These are phyloP conservation scores for Paulownia fortunei DNA, from an alignment of 257 asterid species.

Conservation along the genomic window DNA sequence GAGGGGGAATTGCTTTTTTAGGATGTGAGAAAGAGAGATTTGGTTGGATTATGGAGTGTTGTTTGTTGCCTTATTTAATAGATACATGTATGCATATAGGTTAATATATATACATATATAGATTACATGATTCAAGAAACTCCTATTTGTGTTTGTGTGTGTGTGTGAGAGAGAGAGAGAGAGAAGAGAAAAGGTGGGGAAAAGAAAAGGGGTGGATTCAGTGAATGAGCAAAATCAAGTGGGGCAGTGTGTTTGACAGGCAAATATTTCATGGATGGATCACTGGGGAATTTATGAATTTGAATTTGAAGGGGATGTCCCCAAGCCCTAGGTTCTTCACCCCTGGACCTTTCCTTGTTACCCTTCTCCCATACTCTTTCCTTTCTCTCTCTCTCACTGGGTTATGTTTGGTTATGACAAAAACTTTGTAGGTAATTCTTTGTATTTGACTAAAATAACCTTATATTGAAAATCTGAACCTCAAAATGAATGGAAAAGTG, in stretches of 20 bases:
- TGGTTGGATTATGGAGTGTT: slow-evolving; percentile 16
- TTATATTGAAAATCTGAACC: no score
- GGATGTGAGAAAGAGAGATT: slow-evolving; percentile 27
- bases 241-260: slow-evolving; percentile 37
- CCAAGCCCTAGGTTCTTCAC: slow-evolving; percentile 46
- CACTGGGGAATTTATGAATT: slow-evolving; percentile 10
- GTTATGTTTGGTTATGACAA: no score
- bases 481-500: no score
- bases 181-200: not conserved
- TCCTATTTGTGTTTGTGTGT: no score
- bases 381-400: not conserved
- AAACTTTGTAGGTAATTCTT: no score
- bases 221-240: slow-evolving; percentile 46
- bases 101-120: not conserved
- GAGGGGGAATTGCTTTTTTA: slow-evolving; percentile 12
- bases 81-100: slow-evolving; percentile 12
- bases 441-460: no score
- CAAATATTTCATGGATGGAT: slow-evolving; percentile 28
- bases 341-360: slow-evolving; percentile 29
- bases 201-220: slow-evolving; percentile 40
- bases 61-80: slow-evolving; percentile 20
- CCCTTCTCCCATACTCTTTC: slow-evolving; percentile 5
- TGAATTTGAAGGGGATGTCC: slow-evolving; percentile 31
- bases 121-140: slow-evolving; percentile 15
- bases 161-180: not conserved